Evolutionary conservation across 2,329 filamentous ascomycete species (phyloP), one percentile per base, ranked within the genome.

Genomic region (Xylaria sp.): DNA sequence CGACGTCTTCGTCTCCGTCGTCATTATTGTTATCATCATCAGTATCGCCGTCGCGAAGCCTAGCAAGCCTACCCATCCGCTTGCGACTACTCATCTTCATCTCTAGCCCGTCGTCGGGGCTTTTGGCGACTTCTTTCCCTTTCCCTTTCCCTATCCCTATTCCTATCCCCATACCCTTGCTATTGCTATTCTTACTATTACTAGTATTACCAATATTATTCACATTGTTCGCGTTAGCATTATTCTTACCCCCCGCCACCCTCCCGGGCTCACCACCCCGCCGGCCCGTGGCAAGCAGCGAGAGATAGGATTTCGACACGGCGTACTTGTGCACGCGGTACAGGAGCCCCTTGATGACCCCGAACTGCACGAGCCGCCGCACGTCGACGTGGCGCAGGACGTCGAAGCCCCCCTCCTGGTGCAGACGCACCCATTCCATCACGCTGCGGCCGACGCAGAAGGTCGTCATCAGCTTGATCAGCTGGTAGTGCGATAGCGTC

Each of bases 271-370:
- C 66, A 72, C 66, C 0, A 10, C 83, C 80, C 27, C 80, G 77
- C 47, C 83, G 84, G 75, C 87, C 87, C 47, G 86, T 85, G 1
- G 87, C 88, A 63, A 90, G 77, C 2, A 82, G 82, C 8, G 86
- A 83, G 25, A 91, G 80, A 73, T 89, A 88, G 77, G 88, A 86
- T 75, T 88, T 89, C 3, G 87, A 90, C 1, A 97, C 88, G 32
- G 93, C 92, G 78, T 97, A 97, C 79, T 96, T 97, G 82, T 98
- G 93, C 48, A 98, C 91, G 40, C 96, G 89, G 80, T 98, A 98
- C 27, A 99, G 82, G 73, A 97, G 92, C 18, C 95, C 94, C 81
- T 98, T 98, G 79, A 98, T 97, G 68, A 98, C 88, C 66, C 95
- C 96, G 76, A 98, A 99, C 68, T 97, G 97, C 71, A 98, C 93